Conservation (phyloP, 225 moss, liverwort and hornwort genomes). For the Rhytidiadelphus loreus region DNA sequence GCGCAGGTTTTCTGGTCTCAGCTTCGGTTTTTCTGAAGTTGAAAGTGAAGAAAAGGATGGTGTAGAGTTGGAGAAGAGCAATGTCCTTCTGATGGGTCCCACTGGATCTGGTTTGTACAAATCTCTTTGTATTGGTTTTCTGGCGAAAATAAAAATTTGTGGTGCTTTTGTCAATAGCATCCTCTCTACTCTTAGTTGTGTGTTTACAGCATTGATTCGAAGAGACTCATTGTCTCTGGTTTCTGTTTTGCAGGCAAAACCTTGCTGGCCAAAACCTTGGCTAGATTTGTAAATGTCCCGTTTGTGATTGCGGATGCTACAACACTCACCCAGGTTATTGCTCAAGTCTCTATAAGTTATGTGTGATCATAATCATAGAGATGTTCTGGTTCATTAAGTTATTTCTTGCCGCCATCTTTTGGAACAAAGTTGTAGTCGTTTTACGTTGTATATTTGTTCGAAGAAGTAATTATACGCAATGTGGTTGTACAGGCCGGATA, state of each 20-base stretch:
- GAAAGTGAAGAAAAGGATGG: slow-evolving; percentile 68
- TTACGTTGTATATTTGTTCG: neutral
- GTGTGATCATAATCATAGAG: neutral
- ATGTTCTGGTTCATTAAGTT: neutral
- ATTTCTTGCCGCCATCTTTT: neutral
- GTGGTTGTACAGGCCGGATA: slow-evolving; percentile 71
- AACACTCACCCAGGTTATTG: slow-evolving; percentile 83
- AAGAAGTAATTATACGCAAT: neutral
- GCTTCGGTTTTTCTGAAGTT: slow-evolving; percentile 46
- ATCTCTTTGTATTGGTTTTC: neutral
- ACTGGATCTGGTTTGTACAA: slow-evolving; percentile 81
- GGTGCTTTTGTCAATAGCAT: neutral
- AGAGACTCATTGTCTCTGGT: neutral
- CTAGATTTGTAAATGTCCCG: slow-evolving; percentile 96
- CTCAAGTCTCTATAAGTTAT: neutral
- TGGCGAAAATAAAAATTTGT: neutral
- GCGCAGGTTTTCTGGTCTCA: slow-evolving; percentile 59
- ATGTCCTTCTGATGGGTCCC: slow-evolving; percentile 89
- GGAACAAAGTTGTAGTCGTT: neutral
- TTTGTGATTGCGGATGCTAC: slow-evolving; percentile 99
- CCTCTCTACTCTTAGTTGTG: neutral
- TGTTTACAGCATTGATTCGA: neutral
- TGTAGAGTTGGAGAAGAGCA: slow-evolving; percentile 96
- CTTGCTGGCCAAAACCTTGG: slow-evolving; percentile 86
- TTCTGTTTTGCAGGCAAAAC: slow-evolving; percentile 62